A percentile compares a stretch with the other conserved stretches of the same genome.
These are phyloP conservation scores for Pleurotus cornucopiae DNA, from an alignment of 768 basidiomycete species.

Conservation along the genomic window DNA sequence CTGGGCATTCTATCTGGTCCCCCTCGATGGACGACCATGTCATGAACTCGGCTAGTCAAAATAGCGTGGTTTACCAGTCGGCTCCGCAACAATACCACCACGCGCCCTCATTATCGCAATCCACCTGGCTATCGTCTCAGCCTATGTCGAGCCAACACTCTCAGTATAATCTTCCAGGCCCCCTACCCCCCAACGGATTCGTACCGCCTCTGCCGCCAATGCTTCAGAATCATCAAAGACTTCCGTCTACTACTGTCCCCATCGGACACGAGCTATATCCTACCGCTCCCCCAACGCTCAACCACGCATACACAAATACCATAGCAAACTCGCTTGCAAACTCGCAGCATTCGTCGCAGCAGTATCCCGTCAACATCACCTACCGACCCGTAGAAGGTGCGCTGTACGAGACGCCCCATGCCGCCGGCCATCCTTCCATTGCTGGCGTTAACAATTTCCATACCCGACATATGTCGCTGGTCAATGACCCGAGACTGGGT, in stretches of 20 bases:
- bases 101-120: slow-evolving; percentile 24
- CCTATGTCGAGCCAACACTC: slow-evolving; percentile 23
- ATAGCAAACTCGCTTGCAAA: slow-evolving; percentile 20
- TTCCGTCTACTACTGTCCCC: slow-evolving; percentile 24
- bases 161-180: slow-evolving; percentile 22
- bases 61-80: slow-evolving; percentile 23
- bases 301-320: slow-evolving; percentile 20
- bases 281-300: slow-evolving; percentile 21
- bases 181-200: slow-evolving; percentile 14
- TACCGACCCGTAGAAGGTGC: slow-evolving; percentile 8
- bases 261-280: slow-evolving; percentile 18
- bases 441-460: slow-evolving; percentile 17
- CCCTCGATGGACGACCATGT: slow-evolving; percentile 47
- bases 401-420: slow-evolving; percentile 15
- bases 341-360: slow-evolving; percentile 12
- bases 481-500: slow-evolving; percentile 23
- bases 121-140: slow-evolving; percentile 32
- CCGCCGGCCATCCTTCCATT: neutral
- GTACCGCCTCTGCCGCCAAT: slow-evolving; percentile 14
- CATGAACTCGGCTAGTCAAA: slow-evolving; percentile 24
- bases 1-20: slow-evolving; percentile 64
- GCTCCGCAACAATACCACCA: slow-evolving; percentile 24
- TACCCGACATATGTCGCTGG: slow-evolving; percentile 20
- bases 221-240: slow-evolving; percentile 20
- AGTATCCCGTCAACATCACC: slow-evolving; percentile 10